A percentile compares a stretch with the other conserved stretches of the same genome.
Evolutionary conservation across 2,329 filamentous ascomycete genomes (phyloP).

Genomic region (Huntiella decipiens): DNA sequence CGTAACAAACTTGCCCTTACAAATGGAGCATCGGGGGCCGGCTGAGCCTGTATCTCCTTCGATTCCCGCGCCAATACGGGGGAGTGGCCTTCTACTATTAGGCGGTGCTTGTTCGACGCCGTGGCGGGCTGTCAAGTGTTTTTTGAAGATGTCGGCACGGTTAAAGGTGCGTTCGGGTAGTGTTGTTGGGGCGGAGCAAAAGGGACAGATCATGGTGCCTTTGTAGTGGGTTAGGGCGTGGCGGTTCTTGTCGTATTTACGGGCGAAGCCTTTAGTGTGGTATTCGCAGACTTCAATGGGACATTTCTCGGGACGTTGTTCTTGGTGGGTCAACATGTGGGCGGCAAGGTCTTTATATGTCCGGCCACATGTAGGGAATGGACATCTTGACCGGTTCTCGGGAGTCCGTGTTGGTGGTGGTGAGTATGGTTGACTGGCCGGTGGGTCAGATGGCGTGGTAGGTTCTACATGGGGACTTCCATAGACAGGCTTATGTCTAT

Average conservation of each 20-base stretch:
- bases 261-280: slow-evolving; percentile 79
- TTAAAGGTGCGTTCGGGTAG: slow-evolving; percentile 91
- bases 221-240: slow-evolving; percentile 96
- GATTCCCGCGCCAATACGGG: slow-evolving; percentile 11
- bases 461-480: too few species aligned
- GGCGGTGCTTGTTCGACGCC: slow-evolving; percentile 86
- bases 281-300: slow-evolving; percentile 89
- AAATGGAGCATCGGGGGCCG: slow-evolving; percentile 76
- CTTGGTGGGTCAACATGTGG: slow-evolving; percentile 92
- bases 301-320: slow-evolving; percentile 87
- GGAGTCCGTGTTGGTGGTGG: slow-evolving; percentile 16
- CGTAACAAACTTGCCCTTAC: slow-evolving; percentile 56
- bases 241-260: slow-evolving; percentile 95
- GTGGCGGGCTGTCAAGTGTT: slow-evolving; percentile 82
- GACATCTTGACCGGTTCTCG: slow-evolving; percentile 30
- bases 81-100: slow-evolving; percentile 59
- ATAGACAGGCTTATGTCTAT: too few species aligned
- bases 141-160: slow-evolving; percentile 90
- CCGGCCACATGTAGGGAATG: slow-evolving; percentile 37
- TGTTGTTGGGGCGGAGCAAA: slow-evolving; percentile 76
- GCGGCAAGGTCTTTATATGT: slow-evolving; percentile 52
- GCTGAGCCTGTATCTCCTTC: slow-evolving; percentile 9
- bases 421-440: too few species aligned
- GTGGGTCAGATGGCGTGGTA: too few species aligned
- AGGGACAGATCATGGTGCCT: slow-evolving; percentile 93